Evolutionary conservation across 192 early-diverging fungal genomes (phyloP).

Genomic region (Linnemannia hyalina): DNA sequence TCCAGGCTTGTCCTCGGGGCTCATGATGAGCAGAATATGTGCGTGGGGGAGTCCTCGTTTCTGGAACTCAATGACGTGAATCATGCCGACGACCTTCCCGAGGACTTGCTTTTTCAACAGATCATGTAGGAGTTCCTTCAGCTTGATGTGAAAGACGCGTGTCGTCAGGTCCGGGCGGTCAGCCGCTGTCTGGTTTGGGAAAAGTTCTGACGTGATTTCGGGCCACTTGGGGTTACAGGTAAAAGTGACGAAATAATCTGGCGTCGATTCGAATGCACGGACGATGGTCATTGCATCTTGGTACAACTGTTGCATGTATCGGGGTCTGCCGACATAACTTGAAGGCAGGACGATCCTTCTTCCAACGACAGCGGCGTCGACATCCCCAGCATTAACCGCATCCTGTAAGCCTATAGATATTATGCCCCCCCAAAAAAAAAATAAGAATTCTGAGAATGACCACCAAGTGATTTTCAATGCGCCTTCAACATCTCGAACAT

Average conservation of each 20-base stretch:
- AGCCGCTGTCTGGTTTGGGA: too few species aligned
- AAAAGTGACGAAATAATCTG: slow-evolving; percentile 36
- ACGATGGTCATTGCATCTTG: slow-evolving; percentile 54
- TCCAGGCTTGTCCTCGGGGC: slow-evolving; percentile 8
- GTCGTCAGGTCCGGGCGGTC: too few species aligned
- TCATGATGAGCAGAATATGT: slow-evolving; percentile 34
- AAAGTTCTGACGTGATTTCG: too few species aligned
- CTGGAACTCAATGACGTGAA: slow-evolving; percentile 41
- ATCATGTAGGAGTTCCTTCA: slow-evolving; percentile 22
- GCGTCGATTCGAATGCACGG: neutral
- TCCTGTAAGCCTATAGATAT: neutral
- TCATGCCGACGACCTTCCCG: slow-evolving; percentile 18
- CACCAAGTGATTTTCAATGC: too few species aligned
- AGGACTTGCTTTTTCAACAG: slow-evolving; percentile 16
- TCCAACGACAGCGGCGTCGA: neutral
- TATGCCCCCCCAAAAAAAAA: too few species aligned
- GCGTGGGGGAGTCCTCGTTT: slow-evolving; percentile 36
- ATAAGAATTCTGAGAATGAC: neutral
- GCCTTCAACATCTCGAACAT: too few species aligned
- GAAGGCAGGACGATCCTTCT: slow-evolving; percentile 28
- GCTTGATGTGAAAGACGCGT: slow-evolving; percentile 43
- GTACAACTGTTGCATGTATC: slow-evolving; percentile 38
- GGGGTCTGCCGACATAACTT: slow-evolving; percentile 22
- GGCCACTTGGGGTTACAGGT: too few species aligned
- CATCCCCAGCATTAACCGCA: neutral